Conservation (phyloP, 176 grass and related monocot species). For the Metroxylon sagu region DNA sequence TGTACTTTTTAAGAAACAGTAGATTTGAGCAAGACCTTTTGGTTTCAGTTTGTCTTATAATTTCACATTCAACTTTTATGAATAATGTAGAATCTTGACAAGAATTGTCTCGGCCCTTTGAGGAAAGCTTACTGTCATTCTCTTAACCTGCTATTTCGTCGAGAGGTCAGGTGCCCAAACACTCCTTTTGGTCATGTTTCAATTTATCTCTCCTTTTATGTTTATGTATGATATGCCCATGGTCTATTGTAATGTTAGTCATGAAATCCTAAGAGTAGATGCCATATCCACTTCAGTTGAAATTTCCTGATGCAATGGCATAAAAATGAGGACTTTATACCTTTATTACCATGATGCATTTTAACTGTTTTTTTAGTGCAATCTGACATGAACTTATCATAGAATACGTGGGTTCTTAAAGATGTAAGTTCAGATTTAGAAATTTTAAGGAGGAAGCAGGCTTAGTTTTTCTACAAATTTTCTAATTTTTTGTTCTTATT, state of each 20-base stretch:
- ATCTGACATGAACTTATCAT: too few species aligned
- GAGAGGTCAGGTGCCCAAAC: slow-evolving; percentile 42
- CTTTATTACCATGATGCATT: too few species aligned
- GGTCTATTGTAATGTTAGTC: too few species aligned
- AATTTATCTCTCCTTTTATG: neutral
- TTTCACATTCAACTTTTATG: neutral
- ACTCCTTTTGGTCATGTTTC: neutral
- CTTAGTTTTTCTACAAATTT: neutral
- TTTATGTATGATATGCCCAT: too few species aligned
- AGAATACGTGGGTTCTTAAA: too few species aligned
- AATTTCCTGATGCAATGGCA: too few species aligned
- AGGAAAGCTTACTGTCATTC: slow-evolving; percentile 92
- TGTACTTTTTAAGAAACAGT: neutral
- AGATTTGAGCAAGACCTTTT: neutral
- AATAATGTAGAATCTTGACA: slow-evolving; percentile 60
- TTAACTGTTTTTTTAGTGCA: too few species aligned
- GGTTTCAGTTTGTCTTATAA: neutral
- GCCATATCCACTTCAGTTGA: too few species aligned
- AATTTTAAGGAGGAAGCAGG: too few species aligned
- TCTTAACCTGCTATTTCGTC: slow-evolving; percentile 76
- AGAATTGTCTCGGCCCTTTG: slow-evolving; percentile 77
- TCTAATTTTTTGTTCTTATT: neutral
- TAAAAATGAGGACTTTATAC: too few species aligned
- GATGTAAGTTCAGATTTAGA: too few species aligned
- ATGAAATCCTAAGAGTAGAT: too few species aligned